Evolutionary conservation across 1,139 yeast genomes (phyloP), one percentile per base, ranked within the genome.

Genomic region (Pichiaceae sp.): DNA sequence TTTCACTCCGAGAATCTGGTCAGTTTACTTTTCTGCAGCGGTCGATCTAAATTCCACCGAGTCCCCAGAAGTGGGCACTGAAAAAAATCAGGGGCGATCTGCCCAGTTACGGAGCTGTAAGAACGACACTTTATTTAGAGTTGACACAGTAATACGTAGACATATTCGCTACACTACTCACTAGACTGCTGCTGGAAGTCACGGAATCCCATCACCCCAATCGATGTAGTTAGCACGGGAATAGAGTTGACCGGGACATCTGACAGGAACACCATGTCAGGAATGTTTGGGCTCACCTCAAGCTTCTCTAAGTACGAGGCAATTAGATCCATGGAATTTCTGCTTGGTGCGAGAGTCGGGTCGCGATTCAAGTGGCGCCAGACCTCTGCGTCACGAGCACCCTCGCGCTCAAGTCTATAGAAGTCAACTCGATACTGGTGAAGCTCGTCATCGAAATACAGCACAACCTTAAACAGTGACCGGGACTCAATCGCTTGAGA

Each of bases 201-300:
- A n/a, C n/a, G n/a, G 32, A 45, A 45, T 4, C 40, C 31, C 7
- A 43, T 17, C 9, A 43, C 34, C 6, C 48, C 49, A 4, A 38
- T 21, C 21, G 35, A 31, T 6, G 42, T 35, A n/a, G n/a, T n/a
- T n/a, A n/a, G n/a, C n/a, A n/a, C n/a, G n/a, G n/a, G n/a, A n/a
- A n/a, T n/a, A n/a, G n/a, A n/a, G n/a, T n/a, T n/a, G 8, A 11
- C 26, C 1, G 42, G 41, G 2, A 39, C n/a, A 16, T 40, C 38
- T 3, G 42, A 44, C 4, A 38, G 26, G 14, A 37, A 40, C n/a
- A 42, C 42, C 31, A 46, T 15, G 17, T 38, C 35, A 12, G 48
- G 49, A 8, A 42, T 33, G 24, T 44, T 43, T n/a, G 44, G 33
- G 33, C 49, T 43, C 6, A 15, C 25, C 19, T 38, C 31, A 20